Evolutionary conservation across 2,329 filamentous ascomycete genomes (phyloP).

Genomic region (Volutella citrinella): DNA sequence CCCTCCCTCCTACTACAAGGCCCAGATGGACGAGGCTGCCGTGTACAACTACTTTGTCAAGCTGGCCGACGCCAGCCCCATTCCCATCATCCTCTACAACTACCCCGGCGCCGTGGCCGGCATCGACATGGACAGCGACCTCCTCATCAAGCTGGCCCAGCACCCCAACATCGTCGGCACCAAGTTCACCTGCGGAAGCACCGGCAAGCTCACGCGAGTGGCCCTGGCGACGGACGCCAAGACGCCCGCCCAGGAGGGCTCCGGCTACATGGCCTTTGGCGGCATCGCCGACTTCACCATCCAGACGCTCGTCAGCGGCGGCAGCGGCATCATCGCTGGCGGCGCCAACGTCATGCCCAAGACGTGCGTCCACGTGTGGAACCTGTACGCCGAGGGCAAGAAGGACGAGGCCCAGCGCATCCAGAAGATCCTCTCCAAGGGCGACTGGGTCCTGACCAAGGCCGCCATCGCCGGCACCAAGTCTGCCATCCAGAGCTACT

Average conservation of each 20-base stretch:
- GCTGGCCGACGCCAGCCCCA: slow-evolving; percentile 71
- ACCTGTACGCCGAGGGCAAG: slow-evolving; percentile 71
- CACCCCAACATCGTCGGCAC: slow-evolving; percentile 85
- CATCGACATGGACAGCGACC: slow-evolving; percentile 86
- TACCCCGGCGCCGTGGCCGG: slow-evolving; percentile 85
- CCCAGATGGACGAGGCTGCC: slow-evolving; percentile 70
- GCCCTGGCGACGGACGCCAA: slow-evolving; percentile 69
- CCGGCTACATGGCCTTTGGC: slow-evolving; percentile 80
- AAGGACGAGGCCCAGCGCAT: slow-evolving; percentile 70
- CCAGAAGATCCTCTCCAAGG: slow-evolving; percentile 74
- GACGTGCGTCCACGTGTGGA: slow-evolving; percentile 74
- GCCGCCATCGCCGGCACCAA: slow-evolving; percentile 84
- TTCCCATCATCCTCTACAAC: slow-evolving; percentile 86
- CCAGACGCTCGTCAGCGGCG: slow-evolving; percentile 75
- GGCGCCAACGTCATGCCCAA: slow-evolving; percentile 85
- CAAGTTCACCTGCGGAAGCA: slow-evolving; percentile 91
- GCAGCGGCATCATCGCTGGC: slow-evolving; percentile 81
- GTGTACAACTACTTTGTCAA: slow-evolving; percentile 70
- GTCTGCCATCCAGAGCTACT: slow-evolving; percentile 75
- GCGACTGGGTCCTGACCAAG: slow-evolving; percentile 82
- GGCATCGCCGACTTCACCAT: slow-evolving; percentile 86
- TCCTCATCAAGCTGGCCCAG: slow-evolving; percentile 73
- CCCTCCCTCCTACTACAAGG: slow-evolving; percentile 80
- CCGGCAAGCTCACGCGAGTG: slow-evolving; percentile 82
- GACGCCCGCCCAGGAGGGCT: slow-evolving; percentile 57